Evolutionary conservation across 2,329 filamentous ascomycete species (phyloP).

Genomic region (Teratosphaeria destructans): DNA sequence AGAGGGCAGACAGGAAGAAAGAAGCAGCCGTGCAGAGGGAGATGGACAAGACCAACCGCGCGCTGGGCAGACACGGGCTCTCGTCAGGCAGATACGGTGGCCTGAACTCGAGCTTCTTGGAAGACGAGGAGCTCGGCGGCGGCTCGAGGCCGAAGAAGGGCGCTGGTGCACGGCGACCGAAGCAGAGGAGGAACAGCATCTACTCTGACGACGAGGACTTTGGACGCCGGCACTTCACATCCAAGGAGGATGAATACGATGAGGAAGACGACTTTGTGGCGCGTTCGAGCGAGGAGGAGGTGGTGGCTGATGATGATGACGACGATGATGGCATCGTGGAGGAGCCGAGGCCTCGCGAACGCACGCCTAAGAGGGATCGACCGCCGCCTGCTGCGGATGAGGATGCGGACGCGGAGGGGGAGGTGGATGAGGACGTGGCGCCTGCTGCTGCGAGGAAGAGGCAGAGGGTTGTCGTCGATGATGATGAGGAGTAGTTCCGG

Average conservation of each 20-base stretch:
- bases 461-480: constrained; percentile 37
- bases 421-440: constrained; percentile 17
- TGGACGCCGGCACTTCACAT: constrained; percentile 51
- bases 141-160: constrained; percentile 15
- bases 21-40: constrained; percentile 59
- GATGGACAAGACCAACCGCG: constrained; percentile 45
- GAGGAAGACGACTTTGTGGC: constrained; percentile 71
- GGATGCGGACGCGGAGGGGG: constrained; percentile 27
- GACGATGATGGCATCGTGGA: constrained; percentile 36
- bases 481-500: constrained; percentile 30
- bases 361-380: constrained; percentile 30
- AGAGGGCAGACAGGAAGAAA: constrained; percentile 46
- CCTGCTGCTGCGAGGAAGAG: constrained; percentile 29
- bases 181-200: constrained; percentile 30
- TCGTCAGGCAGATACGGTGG: constrained; percentile 37
- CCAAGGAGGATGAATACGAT: constrained; percentile 65
- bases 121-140: constrained; percentile 40
- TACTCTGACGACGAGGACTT: constrained; percentile 70
- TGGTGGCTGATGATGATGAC: constrained; percentile 49
- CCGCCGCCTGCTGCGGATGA: constrained; percentile 17
- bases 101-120: constrained; percentile 59
- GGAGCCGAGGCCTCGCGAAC: constrained; percentile 12
- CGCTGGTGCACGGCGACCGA: constrained; percentile 23
- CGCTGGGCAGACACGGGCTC: constrained; percentile 39
- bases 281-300: constrained; percentile 58